These are phyloP conservation scores for Eucalyptus cloeziana DNA, from an alignment of 345 rosid genomes.

Conservation along the genomic window DNA sequence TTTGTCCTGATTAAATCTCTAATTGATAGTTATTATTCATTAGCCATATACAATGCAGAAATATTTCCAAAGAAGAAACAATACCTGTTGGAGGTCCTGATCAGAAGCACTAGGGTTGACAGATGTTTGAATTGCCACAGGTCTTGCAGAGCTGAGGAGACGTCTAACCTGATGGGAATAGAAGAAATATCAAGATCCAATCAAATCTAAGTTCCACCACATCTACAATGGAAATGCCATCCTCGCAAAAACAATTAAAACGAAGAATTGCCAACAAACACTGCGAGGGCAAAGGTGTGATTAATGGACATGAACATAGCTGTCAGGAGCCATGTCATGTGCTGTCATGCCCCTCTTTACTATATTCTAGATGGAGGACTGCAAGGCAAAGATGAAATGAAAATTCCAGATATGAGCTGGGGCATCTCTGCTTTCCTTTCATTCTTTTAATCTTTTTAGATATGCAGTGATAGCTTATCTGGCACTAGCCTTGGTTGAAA, in stretches of 20 bases:
- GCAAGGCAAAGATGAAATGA: neutral
- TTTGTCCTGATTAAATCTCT: neutral
- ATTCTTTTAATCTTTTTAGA: neutral
- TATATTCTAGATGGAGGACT: neutral
- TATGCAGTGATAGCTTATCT: neutral
- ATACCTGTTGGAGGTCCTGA: constrained; percentile 96
- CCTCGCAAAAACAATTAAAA: neutral
- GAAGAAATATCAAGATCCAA: neutral
- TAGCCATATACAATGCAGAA: neutral
- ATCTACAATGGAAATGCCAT: neutral
- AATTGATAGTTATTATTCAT: neutral
- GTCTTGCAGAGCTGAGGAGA: constrained; percentile 74
- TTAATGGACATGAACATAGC: neutral
- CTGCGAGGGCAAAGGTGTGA: neutral
- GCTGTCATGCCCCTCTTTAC: neutral
- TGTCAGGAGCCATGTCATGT: neutral
- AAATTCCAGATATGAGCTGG: neutral
- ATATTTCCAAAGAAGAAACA: neutral
- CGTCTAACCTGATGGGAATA: constrained; percentile 67
- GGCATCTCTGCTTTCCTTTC: neutral
- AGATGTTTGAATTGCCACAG: constrained; percentile 80
- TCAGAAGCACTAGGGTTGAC: constrained; percentile 69
- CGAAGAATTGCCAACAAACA: neutral
- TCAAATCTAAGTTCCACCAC: neutral
- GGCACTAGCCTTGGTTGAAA: neutral